Conservation (phyloP, 225 moss, liverwort and hornwort species). For the Marchantia paleacea region DNA sequence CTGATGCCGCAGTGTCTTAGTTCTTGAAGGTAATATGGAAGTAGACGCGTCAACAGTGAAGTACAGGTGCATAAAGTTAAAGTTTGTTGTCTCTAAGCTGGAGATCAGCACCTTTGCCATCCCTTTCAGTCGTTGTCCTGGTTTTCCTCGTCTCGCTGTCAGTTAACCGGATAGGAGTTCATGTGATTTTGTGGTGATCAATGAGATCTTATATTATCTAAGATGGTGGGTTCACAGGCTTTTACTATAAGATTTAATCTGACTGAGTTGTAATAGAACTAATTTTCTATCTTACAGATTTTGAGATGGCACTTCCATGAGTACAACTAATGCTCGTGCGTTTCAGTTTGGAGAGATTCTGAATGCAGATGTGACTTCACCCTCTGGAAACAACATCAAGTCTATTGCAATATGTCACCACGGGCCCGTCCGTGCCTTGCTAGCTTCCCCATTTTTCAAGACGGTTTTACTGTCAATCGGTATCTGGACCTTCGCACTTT, state of each 20-base stretch:
- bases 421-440: slow-evolving; percentile 67
- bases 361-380: slow-evolving; percentile 62
- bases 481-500: slow-evolving; percentile 90
- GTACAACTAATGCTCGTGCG: not conserved
- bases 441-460: slow-evolving; percentile 72
- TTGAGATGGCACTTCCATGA: no score
- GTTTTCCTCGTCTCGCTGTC: not conserved
- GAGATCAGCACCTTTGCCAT: not conserved
- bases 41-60: not conserved
- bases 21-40: not conserved
- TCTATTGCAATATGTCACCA: slow-evolving; percentile 49
- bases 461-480: slow-evolving; percentile 67
- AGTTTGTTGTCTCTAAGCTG: not conserved
- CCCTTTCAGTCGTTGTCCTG: not conserved
- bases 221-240: not conserved
- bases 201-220: no score
- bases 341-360: slow-evolving; percentile 82
- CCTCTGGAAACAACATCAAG: slow-evolving; percentile 42
- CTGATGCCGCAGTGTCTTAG: not conserved
- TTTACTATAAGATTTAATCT: no score
- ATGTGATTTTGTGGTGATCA: not conserved
- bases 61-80: not conserved
- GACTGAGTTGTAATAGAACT: no score
- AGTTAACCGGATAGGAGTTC: not conserved
- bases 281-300: no score